These are phyloP conservation scores for Trichoderma brevicompactum DNA, from an alignment of 2,329 filamentous ascomycete genomes.

Conservation along the genomic window DNA sequence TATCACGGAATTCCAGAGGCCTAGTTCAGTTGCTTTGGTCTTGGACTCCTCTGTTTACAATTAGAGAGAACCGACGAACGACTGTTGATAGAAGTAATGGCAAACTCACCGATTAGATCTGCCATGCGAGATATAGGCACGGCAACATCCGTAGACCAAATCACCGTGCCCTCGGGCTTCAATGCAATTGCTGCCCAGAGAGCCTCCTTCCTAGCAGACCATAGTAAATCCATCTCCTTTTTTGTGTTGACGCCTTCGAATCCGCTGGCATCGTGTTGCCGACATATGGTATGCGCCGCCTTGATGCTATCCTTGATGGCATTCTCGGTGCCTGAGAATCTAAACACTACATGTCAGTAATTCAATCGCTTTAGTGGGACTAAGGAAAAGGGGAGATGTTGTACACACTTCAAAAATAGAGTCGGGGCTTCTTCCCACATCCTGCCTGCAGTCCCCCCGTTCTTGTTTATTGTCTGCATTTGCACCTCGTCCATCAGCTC, in stretches of 20 bases:
- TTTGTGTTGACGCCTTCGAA: conserved; percentile 71
- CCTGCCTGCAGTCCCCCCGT: conserved; percentile 60
- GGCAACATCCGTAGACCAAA: conserved; percentile 83
- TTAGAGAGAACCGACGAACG: conserved; percentile 8
- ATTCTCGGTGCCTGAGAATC: conserved; percentile 66
- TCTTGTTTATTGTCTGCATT: conserved; percentile 69
- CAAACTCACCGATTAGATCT: conserved; percentile 61
- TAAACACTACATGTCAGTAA: conserved; percentile 26
- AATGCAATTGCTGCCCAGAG: conserved; percentile 74
- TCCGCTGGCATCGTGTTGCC: conserved; percentile 53
- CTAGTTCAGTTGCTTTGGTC: conserved; percentile 64
- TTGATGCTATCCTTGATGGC: conserved; percentile 65
- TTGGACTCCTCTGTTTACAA: conserved; percentile 61
- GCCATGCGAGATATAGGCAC: conserved; percentile 74
- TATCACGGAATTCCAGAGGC: conserved; percentile 67
- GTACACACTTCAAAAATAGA: conserved; percentile 67
- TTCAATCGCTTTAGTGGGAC: neutral
- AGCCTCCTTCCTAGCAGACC: conserved; percentile 76
- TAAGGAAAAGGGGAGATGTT: neutral
- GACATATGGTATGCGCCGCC: conserved; percentile 60
- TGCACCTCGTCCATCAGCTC: conserved; percentile 68
- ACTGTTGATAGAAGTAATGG: too few relatives aligned
- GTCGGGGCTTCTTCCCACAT: conserved; percentile 72
- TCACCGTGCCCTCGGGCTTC: conserved; percentile 60
- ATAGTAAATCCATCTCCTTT: conserved; percentile 70